Evolutionary conservation across 441 rosid genomes (phyloP).

Genomic region (Biscutella laevigata): DNA sequence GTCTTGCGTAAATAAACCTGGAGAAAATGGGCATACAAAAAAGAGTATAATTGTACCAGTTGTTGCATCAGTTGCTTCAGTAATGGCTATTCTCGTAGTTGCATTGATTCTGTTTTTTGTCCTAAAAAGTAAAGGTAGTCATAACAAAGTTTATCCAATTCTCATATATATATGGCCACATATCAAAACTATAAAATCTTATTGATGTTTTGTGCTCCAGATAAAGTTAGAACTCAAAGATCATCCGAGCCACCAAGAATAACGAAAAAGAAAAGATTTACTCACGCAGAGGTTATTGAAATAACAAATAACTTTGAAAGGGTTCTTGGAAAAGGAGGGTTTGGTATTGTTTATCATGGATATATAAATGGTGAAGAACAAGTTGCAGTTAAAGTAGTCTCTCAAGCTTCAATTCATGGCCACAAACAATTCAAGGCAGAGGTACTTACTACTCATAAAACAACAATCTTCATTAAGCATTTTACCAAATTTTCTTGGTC

Average conservation of each 20-base stretch:
- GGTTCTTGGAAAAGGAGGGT: conserved; percentile 33
- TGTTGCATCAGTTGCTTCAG: conserved; percentile 22
- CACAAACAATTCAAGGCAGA: conserved; percentile 33
- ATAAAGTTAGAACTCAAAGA: background rate
- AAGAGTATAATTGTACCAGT: conserved; percentile 24
- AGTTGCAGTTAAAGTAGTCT: conserved; percentile 37
- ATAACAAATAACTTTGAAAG: conserved; percentile 34
- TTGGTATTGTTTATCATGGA: conserved; percentile 36
- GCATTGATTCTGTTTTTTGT: conserved; percentile 13
- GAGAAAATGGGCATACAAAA: conserved; percentile 21
- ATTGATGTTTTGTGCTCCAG: too few relatives aligned
- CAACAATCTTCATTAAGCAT: too few relatives aligned
- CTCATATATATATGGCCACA: too few relatives aligned
- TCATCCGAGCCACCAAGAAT: conserved; percentile 13
- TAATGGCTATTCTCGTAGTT: conserved; percentile 18
- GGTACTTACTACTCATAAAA: too few relatives aligned
- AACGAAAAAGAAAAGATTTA: conserved; percentile 18
- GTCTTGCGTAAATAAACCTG: conserved; percentile 25
- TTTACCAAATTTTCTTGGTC: too few relatives aligned
- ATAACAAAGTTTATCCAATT: background rate
- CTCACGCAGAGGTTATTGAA: conserved; percentile 21
- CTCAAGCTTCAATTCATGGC: conserved; percentile 32
- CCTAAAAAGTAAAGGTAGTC: conserved; percentile 13
- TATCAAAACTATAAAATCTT: too few relatives aligned
- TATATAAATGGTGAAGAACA: conserved; percentile 18